Base-by-base conservation (phyloP, 139 green algal species). In the Haematococcus lacustris region DNA sequence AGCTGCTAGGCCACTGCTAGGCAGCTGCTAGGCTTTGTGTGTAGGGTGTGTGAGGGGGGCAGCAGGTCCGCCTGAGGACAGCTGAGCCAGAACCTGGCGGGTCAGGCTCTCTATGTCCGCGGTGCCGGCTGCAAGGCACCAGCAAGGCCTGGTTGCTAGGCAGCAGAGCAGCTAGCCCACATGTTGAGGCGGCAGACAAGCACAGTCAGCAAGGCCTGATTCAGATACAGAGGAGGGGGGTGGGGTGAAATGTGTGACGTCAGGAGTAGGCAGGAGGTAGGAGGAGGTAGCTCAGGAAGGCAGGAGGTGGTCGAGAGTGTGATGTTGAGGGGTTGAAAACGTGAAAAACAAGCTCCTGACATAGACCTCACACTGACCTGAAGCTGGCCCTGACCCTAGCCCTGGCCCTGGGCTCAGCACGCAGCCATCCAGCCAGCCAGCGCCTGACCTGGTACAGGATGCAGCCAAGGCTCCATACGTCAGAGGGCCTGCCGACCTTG, bases 401-500 rank as follows among this genome's bases (percentile, higher is more conserved):
- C 37, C 1, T 2, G 4, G 3, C 37, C 57, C 5, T 3, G 25
- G 21, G 1, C 7, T 70, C 30, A 2, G n/a, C n/a, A 34, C 3
- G 3, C 35, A 28, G n/a, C n/a, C 30, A 5, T 13, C 30, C 9
- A 32, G 13, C 38, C 30, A 72, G n/a, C 60, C 3, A 38, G 32
- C 60, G 4, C 33, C 34, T n/a, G 6, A 37, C 13, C 38, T 51
- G 59, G 35, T 60, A 70, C 6, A 68, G 59, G n/a, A 61, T 43
- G 53, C 71, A 74, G 47, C 76, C 51, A 13, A 84, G 67, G 71
- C 72, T 79, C 79, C 94, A 98, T 17, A 98, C 87, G 83, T 98
- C 94, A 5, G 85, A 93, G 34, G 94, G 79, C 0, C 94, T 83
- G 3, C 94, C 91, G 2, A 92, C 89, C 76, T 90, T 91, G 73